Percentiles rank a stretch among this genome's conserved stretches.
phyloP scores from a whole-genome alignment of 2,329 filamentous ascomycete genomes.

The Fusarium drepaniforme region DNA sequence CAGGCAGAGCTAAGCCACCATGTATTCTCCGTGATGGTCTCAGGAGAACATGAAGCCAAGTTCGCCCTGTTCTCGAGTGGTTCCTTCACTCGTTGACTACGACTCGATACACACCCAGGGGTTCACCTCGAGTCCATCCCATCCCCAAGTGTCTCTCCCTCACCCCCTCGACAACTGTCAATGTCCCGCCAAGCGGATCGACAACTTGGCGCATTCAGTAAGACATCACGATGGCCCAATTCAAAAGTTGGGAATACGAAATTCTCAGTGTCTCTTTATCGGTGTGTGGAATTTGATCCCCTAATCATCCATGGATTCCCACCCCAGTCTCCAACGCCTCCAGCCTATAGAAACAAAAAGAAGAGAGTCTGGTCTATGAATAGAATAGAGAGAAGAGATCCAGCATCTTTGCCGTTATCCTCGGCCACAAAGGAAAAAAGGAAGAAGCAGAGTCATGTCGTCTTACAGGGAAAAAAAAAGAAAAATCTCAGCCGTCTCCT shows the following conservation, averaged over 20 bases:
- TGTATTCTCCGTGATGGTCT: not conserved
- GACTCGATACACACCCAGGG: not conserved
- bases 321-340: conserved; percentile 25
- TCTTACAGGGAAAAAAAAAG: conserved; percentile 1
- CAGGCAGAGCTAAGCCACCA: not conserved
- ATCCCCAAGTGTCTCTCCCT: not conserved
- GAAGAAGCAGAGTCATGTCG: conserved; percentile 11
- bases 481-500: conserved; percentile 24
- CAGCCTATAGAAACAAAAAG: conserved; percentile 18
- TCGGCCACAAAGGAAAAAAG: not conserved
- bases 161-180: not conserved
- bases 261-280: conserved; percentile 9
- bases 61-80: not conserved
- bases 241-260: conserved; percentile 1
- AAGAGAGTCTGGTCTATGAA: conserved; percentile 33
- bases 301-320: not conserved
- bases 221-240: conserved; percentile 4
- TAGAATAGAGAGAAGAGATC: conserved; percentile 15
- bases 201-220: conserved; percentile 17
- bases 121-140: not conserved
- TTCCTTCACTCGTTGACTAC: not conserved
- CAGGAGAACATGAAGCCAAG: not conserved
- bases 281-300: conserved; percentile 28
- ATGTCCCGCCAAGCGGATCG: conserved; percentile 14
- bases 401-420: conserved; percentile 6